Evolutionary conservation across 2,329 filamentous ascomycete species (phyloP).

Genomic region (Shiraia sp.): DNA sequence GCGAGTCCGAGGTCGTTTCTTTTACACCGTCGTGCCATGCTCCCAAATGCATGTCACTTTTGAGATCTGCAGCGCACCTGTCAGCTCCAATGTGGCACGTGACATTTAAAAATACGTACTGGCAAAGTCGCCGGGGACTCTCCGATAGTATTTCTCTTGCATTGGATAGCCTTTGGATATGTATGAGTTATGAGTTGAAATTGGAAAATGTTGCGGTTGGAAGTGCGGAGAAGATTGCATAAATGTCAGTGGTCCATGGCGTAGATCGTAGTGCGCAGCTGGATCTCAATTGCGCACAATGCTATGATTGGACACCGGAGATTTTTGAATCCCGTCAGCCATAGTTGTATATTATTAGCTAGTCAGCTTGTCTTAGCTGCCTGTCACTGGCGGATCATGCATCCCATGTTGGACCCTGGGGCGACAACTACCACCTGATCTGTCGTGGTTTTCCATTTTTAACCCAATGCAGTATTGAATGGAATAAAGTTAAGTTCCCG

Average conservation of each 20-base stretch:
- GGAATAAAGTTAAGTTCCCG: too few species aligned
- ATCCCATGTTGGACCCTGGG: conserved; percentile 1
- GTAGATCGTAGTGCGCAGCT: conserved; percentile 3
- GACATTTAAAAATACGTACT: too few species aligned
- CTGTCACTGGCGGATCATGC: too few species aligned
- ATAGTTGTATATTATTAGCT: neutral
- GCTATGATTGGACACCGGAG: conserved; percentile 8
- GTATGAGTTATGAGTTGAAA: neutral
- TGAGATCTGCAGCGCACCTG: too few species aligned
- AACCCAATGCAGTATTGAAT: too few species aligned
- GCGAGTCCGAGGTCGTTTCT: too few species aligned
- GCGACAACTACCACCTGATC: neutral
- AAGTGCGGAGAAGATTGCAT: neutral
- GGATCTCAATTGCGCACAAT: conserved; percentile 11
- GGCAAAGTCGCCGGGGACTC: neutral
- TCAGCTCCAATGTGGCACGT: too few species aligned
- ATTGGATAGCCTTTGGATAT: too few species aligned
- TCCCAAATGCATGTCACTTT: too few species aligned
- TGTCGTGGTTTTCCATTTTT: neutral
- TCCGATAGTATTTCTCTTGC: neutral
- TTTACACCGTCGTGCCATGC: too few species aligned
- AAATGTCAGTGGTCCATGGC: neutral
- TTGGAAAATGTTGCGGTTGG: neutral
- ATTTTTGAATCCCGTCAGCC: conserved; percentile 6
- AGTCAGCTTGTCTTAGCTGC: conserved; percentile 5